phyloP scores from a whole-genome alignment of 345 rosid genomes.

The Tarenaya hassleriana region DNA sequence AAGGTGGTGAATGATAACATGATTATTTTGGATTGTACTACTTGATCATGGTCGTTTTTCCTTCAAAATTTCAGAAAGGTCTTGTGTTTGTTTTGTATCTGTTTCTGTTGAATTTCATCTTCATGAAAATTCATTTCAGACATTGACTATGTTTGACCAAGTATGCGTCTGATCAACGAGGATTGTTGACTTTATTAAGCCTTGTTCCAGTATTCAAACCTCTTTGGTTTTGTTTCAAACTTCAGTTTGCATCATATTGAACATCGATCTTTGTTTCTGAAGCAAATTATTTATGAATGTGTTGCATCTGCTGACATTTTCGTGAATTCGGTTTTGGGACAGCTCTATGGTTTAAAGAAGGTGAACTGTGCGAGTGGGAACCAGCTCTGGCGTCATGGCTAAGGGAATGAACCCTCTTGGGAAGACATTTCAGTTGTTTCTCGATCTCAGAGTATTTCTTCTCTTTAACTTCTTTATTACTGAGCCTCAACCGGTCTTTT shows the following conservation, averaged over 20 bases:
- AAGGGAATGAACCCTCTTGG: constrained; percentile 43
- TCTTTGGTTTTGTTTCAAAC: background rate
- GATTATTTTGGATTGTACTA: background rate
- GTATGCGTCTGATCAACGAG: background rate
- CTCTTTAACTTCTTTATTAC: background rate
- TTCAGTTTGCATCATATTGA: background rate
- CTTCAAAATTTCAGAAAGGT: background rate
- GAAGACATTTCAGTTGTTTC: background rate
- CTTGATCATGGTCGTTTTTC: background rate
- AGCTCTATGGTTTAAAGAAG: constrained; percentile 93
- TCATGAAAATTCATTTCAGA: background rate
- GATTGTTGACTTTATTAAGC: too few species aligned
- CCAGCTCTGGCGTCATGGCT: constrained; percentile 74
- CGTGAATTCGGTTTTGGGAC: constrained; percentile 18
- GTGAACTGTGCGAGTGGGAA: constrained; percentile 76
- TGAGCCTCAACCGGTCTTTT: too few species aligned
- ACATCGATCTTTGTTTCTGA: too few species aligned
- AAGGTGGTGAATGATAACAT: background rate
- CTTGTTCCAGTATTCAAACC: too few species aligned
- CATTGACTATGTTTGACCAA: background rate
- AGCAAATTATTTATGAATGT: too few species aligned
- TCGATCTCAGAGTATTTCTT: background rate
- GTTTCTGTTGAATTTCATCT: background rate
- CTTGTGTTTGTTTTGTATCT: background rate
- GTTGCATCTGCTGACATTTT: background rate